Percentiles rank a stretch among this genome's conserved stretches.
Evolutionary conservation across 2,329 filamentous ascomycete species (phyloP).

Genomic region (Cordyceps militaris): DNA sequence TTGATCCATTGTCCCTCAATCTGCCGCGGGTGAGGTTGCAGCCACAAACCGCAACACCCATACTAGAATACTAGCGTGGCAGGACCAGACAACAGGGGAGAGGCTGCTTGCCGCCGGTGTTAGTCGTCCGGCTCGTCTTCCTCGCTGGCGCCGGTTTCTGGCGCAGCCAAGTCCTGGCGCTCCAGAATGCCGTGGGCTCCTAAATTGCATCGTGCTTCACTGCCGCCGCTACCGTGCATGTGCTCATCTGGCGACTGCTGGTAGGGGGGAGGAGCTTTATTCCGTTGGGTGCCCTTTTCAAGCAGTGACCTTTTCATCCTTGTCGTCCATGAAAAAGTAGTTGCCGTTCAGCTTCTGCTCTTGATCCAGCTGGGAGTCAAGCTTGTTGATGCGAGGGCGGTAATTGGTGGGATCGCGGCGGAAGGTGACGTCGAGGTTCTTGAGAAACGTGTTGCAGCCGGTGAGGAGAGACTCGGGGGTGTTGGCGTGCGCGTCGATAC

Average conservation of each 20-base stretch:
- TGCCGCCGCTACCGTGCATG: slow-evolving; percentile 1
- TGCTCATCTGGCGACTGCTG: slow-evolving; percentile 18
- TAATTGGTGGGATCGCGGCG: slow-evolving; percentile 93
- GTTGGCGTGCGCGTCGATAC: slow-evolving; percentile 81
- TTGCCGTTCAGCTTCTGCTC: slow-evolving; percentile 93
- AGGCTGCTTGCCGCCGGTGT: slow-evolving; percentile 50
- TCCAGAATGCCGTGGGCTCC: neutral
- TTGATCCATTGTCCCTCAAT: slow-evolving; percentile 56
- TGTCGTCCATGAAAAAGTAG: slow-evolving; percentile 96
- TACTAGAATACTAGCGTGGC: slow-evolving; percentile 22
- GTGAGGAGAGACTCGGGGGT: slow-evolving; percentile 85
- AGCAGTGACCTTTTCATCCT: slow-evolving; percentile 41
- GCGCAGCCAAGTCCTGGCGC: slow-evolving; percentile 27
- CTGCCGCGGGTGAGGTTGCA: slow-evolving; percentile 27
- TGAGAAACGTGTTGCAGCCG: slow-evolving; percentile 93
- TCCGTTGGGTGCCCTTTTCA: slow-evolving; percentile 46
- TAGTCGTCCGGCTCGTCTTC: slow-evolving; percentile 61
- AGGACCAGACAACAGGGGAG: slow-evolving; percentile 62
- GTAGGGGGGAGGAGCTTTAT: slow-evolving; percentile 25
- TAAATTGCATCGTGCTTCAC: neutral
- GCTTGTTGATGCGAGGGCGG: slow-evolving; percentile 97
- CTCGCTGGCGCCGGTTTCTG: slow-evolving; percentile 49
- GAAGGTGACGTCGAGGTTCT: slow-evolving; percentile 97
- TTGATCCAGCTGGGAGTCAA: slow-evolving; percentile 89
- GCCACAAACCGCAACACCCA: slow-evolving; percentile 1